These are phyloP conservation scores for Ophiostoma populinum DNA, from an alignment of 2,329 filamentous ascomycete species.

Conservation along the genomic window DNA sequence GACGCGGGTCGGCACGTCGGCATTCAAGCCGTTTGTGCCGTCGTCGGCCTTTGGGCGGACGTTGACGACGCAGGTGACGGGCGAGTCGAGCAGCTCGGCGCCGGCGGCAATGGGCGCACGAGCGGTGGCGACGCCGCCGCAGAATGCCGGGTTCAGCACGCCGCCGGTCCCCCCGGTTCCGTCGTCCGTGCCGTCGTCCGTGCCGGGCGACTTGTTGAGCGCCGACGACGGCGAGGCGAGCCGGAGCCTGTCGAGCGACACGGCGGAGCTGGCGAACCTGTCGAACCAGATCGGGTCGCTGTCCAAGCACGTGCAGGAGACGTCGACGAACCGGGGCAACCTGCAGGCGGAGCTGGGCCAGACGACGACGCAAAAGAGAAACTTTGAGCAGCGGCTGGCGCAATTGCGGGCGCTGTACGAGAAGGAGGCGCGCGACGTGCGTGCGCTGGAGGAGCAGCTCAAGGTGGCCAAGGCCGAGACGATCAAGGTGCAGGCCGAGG, in stretches of 20 bases:
- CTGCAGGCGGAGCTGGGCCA: constrained; percentile 72
- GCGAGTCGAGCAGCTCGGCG: constrained; percentile 33
- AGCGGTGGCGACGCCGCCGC: constrained; percentile 13
- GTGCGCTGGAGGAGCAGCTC: constrained; percentile 69
- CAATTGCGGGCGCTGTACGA: constrained; percentile 83
- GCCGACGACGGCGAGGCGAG: constrained; percentile 80
- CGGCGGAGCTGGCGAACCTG: constrained; percentile 82
- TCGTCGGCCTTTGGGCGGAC: constrained; percentile 83
- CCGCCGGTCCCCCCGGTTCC: too few relatives aligned
- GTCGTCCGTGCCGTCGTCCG: background rate
- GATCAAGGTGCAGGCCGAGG: constrained; percentile 67
- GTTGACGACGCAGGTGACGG: constrained; percentile 60
- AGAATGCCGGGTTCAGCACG: background rate
- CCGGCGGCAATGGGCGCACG: constrained; percentile 25
- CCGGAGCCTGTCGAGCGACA: constrained; percentile 76
- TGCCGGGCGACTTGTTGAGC: constrained; percentile 65
- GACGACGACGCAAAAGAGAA: constrained; percentile 71
- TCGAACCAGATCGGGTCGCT: constrained; percentile 89
- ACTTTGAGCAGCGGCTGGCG: constrained; percentile 75
- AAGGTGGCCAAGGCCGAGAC: constrained; percentile 61
- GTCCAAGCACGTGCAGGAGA: constrained; percentile 85
- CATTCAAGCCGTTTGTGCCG: constrained; percentile 80
- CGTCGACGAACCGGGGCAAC: constrained; percentile 62
- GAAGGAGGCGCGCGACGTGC: constrained; percentile 78
- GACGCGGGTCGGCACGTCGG: constrained; percentile 28